Conservation (phyloP, 2,329 filamentous ascomycete genomes). For the Ceratocystis smalleyi region DNA sequence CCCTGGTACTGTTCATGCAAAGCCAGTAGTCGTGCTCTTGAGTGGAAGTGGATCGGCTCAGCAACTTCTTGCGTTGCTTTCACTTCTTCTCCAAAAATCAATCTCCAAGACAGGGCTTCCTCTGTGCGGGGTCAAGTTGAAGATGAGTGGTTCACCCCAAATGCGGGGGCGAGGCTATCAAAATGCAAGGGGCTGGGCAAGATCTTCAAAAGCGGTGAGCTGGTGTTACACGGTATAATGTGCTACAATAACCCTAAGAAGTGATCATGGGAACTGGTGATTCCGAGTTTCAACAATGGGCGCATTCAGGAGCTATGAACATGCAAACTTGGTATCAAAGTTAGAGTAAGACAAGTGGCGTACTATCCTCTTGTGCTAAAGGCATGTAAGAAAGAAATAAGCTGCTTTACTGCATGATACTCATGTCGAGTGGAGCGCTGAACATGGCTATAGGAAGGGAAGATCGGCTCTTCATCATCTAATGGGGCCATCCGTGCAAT, state of each 20-base stretch:
- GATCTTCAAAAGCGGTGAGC: neutral
- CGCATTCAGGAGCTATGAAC: too few species aligned
- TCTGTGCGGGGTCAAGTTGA: neutral
- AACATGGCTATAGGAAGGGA: too few species aligned
- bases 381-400: too few species aligned
- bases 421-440: too few species aligned
- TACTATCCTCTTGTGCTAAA: too few species aligned
- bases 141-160: neutral
- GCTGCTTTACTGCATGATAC: too few species aligned
- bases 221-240: neutral
- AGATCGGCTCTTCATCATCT: too few species aligned
- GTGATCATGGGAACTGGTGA: too few species aligned
- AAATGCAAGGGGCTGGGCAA: neutral
- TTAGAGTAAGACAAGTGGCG: too few species aligned
- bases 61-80: neutral
- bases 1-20: neutral
- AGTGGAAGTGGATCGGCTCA: neutral
- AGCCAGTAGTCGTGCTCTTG: neutral
- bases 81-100: neutral
- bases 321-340: too few species aligned
- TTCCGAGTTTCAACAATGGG: too few species aligned
- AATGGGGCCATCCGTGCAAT: too few species aligned
- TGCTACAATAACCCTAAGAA: neutral
- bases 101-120: neutral
- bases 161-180: neutral